Base-by-base conservation (phyloP, 2,329 filamentous ascomycete genomes). In the Chrysoporthe deuterocubensis region DNA sequence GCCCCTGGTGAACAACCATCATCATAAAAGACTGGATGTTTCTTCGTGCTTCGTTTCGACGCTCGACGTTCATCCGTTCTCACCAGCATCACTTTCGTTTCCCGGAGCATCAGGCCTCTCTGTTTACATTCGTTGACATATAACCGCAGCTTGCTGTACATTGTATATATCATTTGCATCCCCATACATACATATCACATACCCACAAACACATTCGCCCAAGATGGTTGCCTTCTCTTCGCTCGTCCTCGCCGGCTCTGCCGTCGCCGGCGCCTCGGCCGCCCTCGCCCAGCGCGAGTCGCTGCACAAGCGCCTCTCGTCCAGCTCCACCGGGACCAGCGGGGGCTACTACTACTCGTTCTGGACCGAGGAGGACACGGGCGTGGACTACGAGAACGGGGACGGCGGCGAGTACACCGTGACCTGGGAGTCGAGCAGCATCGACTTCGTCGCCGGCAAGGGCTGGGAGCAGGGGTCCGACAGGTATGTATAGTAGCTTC, bases 321-420 rank as follows among this genome's bases (percentile, higher is more conserved):
- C 79, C 64, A 84, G 80, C 71, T 76, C 78, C 16, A 84, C 82
- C 4, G 86, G 86, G 61, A 84, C 79, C 8, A 79, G 84, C 78
- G 83, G 85, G 72, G 86, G 86, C 65, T 89, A 82, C 79, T 89
- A 84, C 80, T 89, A 85, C 77, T 86, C 84, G 7, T 88, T 82
- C 80, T 89, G 85, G 85, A 86, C 82, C 66, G 86, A 88, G 69
- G 82, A 83, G 43, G 78, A 75, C 21, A 81, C 78, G 46, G 74
- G 77, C 54, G 83, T 85, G 9, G 83, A 78, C 54, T 89, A 89
- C 78, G 85, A 82, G 74, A 88, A 88, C 76, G 82, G 80, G 32
- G 75, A 76, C 3, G 82, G 76, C 40, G 85, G 87, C 37, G 74
- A 76, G 70, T 87, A 86, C 80, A 82, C 78, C 69, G 79, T 84